Evolutionary conservation across 1,139 yeast species (phyloP), one percentile per base, ranked within the genome.

Genomic region (Taphrina pruni): DNA sequence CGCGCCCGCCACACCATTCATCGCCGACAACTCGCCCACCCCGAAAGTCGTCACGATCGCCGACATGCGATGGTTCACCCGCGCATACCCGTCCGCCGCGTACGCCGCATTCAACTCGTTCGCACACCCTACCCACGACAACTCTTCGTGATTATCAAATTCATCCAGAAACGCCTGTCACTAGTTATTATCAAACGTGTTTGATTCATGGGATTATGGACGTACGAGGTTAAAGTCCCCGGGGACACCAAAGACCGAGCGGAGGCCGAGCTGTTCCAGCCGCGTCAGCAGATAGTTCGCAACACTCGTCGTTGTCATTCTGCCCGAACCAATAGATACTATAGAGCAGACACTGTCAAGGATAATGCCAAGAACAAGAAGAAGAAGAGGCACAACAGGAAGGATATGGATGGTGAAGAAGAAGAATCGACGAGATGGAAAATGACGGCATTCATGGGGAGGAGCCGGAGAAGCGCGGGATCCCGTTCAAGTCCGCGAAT

Each of bases 1-100:
- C 7, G 96, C 86, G 72, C 96, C 96, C 61, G 93, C 86, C 72
- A 89, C 83, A 66, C 96, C 97, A 79, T 90, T 91, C 73, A 90
- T 78, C 14, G 96, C 96, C 12, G 72, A 72, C 72, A 88, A 80
- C 76, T 88, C 93, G 70, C 93, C 93, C 32, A 88, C 93, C 17
- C 74, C 74, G 39, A 72, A 72, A 4, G 72, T 69, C 17, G 71
- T 69, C 38, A 70, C 65, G 51, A 70, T 48, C 50, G 71, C 72
- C 26, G 68, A 55, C 32, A 66, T 35, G 43, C 65, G 60, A 46
- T 72, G 75, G 48, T 83, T 79, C 58, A 82, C 83, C 72, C 89
- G 84, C 21, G 90, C 86, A 75, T 88, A 89, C 26, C 93, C 95
- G 74, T 89, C 95, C 41, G 89, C 91, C 35, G 92, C 89, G 75